Evolutionary conservation across 345 rosid species (phyloP).

Genomic region (Hypericum androsaemum): DNA sequence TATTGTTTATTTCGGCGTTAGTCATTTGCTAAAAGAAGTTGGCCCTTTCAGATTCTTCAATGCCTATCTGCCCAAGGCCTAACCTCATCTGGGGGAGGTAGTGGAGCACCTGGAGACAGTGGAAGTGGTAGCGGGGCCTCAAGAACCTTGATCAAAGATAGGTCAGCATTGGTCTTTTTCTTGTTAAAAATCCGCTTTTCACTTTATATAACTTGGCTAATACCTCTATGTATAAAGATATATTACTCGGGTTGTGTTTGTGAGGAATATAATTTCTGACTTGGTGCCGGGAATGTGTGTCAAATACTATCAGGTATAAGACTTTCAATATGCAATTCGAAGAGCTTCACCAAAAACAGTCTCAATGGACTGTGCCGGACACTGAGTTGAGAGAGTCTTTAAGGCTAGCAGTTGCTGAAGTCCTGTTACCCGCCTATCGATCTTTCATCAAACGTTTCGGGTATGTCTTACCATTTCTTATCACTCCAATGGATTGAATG

Average conservation of each 20-base stretch:
- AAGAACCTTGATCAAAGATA: conserved; percentile 76
- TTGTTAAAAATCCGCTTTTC: background rate
- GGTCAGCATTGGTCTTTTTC: conserved; percentile 26
- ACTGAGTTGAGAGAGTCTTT: conserved; percentile 88
- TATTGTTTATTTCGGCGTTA: background rate
- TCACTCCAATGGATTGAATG: too few species aligned
- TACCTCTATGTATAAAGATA: background rate
- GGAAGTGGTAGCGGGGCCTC: conserved; percentile 91
- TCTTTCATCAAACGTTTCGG: conserved; percentile 82
- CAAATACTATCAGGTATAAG: conserved; percentile 57
- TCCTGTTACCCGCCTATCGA: conserved; percentile 91
- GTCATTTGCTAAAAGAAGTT: background rate
- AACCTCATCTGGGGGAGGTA: conserved; percentile 90
- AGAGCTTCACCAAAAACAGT: conserved; percentile 94
- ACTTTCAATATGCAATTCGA: conserved; percentile 81
- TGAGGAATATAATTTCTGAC: conserved; percentile 1
- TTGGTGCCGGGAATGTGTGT: conserved; percentile 9
- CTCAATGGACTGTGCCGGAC: conserved; percentile 98
- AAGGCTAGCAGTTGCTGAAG: conserved; percentile 98
- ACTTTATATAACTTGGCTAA: background rate
- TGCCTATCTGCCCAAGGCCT: conserved; percentile 77
- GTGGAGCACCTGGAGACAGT: conserved; percentile 48
- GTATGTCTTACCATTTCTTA: conserved; percentile 24
- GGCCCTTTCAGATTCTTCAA: conserved; percentile 61
- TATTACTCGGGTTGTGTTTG: background rate